Base-by-base conservation (phyloP, 176 grass and related monocot genomes). In the Leersia perrieri region DNA sequence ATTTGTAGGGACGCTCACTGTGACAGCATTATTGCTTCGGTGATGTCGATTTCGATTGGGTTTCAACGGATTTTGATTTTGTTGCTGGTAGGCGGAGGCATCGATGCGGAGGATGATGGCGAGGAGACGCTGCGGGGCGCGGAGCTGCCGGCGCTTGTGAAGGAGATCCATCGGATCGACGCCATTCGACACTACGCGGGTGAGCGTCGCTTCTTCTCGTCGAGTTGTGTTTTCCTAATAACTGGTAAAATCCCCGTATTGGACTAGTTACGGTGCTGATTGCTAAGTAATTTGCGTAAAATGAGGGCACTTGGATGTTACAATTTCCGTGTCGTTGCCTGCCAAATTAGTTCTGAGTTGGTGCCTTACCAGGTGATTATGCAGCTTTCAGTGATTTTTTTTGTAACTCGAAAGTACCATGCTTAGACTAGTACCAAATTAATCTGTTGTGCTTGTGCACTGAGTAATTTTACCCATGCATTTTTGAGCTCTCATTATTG, bases 161-260 rank as follows among this genome's bases (percentile, higher is more conserved):
- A 68, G 27, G 89, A 91, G 76, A 84, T 94, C 84, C 72, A 80
- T 60, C 73, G 89, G 73, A 94, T 94, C 29, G 86, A 89, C 63
- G 79, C 80, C 39, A 81, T 94, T 87, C 89, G 92, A 9, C 70
- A 72, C 36, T 94, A 94, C 68, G 87, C 87, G 10, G 92, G 92
- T 94, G 65, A 87, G 70, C 47, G 15, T 76, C 42, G 51, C 14
- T 60, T 74, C 36, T 13, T 42, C 66, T 77, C 26, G 2, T 28
- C 9, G 8, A 66, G 3, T 22, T 60, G 8, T 72, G 3, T 22
- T 60, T 32, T 68, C 27, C 16, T 6, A 4, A 16, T 6, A 4
- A 16, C 35, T 35, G 28, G 15, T n/a, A 7, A 60, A 60, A 3
- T n/a, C 34, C 22, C 12, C 5, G 33, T 28, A 31, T 70, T 69